phyloP scores from a whole-genome alignment of 139 green algal species.

The Gonium pectorale region DNA sequence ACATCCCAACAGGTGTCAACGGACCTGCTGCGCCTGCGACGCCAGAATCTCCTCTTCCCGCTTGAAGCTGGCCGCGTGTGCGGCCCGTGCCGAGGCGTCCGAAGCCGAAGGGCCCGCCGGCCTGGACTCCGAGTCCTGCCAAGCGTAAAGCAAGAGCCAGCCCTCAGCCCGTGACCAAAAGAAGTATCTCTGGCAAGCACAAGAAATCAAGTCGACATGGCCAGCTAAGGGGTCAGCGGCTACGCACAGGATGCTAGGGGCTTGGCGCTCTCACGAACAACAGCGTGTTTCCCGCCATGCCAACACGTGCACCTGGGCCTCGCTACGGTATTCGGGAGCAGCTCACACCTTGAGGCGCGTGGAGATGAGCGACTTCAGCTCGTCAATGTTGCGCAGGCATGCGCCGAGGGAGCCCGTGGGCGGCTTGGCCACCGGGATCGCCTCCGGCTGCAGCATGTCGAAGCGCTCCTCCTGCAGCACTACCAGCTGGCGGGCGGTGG shows the following conservation, averaged over 20 bases:
- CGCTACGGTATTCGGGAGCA: too few relatives aligned
- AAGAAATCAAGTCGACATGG: too few relatives aligned
- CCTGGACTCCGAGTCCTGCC: slow-evolving; percentile 25
- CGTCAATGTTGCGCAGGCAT: slow-evolving; percentile 47
- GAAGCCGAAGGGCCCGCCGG: neutral
- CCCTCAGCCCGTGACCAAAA: too few relatives aligned
- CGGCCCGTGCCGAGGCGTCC: slow-evolving; percentile 8
- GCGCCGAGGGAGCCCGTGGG: neutral
- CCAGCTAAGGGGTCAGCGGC: too few relatives aligned
- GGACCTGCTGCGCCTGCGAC: slow-evolving; percentile 37
- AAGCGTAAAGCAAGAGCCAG: too few relatives aligned
- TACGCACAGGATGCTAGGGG: too few relatives aligned
- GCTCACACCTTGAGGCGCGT: slow-evolving; percentile 61
- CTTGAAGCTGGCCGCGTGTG: slow-evolving; percentile 41
- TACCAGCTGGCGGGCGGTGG: slow-evolving; percentile 51
- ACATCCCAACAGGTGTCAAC: too few relatives aligned
- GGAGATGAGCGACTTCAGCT: slow-evolving; percentile 55
- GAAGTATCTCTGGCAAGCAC: too few relatives aligned
- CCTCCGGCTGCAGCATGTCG: slow-evolving; percentile 50
- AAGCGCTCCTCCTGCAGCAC: slow-evolving; percentile 61
- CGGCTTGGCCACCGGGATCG: slow-evolving; percentile 25
- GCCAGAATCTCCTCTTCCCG: slow-evolving; percentile 61
- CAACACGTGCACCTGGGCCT: too few relatives aligned
- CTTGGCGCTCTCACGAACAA: neutral
- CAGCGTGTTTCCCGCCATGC: neutral